Conservation (phyloP, 2,329 filamentous ascomycete genomes). For the Samsoniella hepiali region DNA sequence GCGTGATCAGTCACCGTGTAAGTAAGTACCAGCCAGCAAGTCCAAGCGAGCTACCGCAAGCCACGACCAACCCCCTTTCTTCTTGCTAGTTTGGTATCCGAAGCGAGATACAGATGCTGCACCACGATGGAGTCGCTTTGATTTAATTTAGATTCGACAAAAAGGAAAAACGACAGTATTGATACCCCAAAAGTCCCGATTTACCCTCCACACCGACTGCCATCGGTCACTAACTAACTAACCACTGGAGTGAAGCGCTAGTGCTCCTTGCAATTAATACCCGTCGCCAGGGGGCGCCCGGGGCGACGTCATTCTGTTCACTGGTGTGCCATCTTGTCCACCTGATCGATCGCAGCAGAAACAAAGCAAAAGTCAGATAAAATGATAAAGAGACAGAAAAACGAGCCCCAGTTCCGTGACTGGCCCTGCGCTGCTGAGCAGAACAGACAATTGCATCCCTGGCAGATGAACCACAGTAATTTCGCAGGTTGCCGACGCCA, state of each 20-base stretch:
- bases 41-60: not conserved
- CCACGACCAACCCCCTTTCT: not conserved
- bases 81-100: not conserved
- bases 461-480: conserved; percentile 14
- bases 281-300: not conserved
- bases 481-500: conserved; percentile 11
- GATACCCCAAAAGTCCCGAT: not conserved
- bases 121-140: not conserved
- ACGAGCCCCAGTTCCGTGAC: not conserved
- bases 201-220: no score
- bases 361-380: not conserved
- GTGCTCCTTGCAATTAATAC: conserved; percentile 14
- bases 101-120: not conserved
- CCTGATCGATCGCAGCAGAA: conserved; percentile 11
- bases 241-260: not conserved
- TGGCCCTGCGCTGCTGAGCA: not conserved
- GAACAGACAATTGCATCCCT: not conserved
- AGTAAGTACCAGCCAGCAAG: no score
- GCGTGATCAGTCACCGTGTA: not conserved
- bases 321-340: not conserved
- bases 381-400: not conserved
- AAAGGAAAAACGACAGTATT: not conserved
- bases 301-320: conserved; percentile 6
- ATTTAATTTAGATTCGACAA: not conserved
- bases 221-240: no score